phyloP scores from a whole-genome alignment of 345 rosid species.

The Melaleuca alternifolia region DNA sequence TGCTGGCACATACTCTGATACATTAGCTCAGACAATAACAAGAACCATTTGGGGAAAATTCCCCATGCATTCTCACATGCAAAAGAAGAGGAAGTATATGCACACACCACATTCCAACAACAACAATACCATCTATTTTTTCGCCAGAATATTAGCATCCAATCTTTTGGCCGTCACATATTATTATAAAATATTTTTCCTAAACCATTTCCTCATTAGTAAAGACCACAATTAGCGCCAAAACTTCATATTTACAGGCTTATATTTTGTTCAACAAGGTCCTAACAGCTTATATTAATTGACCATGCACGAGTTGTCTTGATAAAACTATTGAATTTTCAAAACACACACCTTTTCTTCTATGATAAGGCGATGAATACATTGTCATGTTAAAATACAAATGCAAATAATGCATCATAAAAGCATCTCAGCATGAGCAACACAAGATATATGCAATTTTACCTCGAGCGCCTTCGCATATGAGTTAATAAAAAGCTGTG shows the following conservation, averaged over 20 bases:
- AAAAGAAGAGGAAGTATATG: neutral
- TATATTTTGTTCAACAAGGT: neutral
- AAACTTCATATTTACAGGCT: neutral
- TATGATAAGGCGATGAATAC: neutral
- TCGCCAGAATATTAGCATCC: neutral
- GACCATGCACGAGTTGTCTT: neutral
- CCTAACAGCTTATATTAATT: neutral
- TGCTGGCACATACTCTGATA: neutral
- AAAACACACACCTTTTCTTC: neutral
- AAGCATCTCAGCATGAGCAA: neutral
- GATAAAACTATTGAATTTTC: neutral
- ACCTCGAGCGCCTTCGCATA: constrained; percentile 99
- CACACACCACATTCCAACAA: neutral
- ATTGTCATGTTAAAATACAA: neutral
- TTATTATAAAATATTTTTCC: neutral
- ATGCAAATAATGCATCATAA: neutral
- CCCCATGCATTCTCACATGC: neutral
- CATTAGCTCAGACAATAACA: neutral
- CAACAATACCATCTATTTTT: neutral
- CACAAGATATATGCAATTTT: neutral
- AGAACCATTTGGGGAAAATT: neutral
- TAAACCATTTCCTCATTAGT: neutral
- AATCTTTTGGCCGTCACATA: neutral
- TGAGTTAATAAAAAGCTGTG: constrained; percentile 91
- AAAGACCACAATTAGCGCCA: neutral